Base-by-base conservation (phyloP, 106 monocot genomes). In the Narthecium ossifragum region DNA sequence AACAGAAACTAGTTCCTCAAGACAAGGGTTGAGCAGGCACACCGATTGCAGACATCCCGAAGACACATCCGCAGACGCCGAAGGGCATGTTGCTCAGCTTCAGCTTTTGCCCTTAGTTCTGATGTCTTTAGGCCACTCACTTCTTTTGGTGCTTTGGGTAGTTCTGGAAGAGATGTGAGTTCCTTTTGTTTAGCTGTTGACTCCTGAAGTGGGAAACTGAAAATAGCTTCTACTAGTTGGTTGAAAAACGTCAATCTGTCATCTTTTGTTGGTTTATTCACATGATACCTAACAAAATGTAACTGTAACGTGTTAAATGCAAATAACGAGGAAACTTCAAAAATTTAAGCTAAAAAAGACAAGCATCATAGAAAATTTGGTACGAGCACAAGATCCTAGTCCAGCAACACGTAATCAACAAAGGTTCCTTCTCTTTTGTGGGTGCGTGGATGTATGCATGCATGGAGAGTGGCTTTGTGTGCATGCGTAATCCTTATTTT, bases 31-130 rank as follows among this genome's bases (percentile, higher is more conserved):
- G 26, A 62, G 43, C 23, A 59, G 17, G 18, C 71, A 68, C 32
- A 96, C 96, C 96, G 48, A 64, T 96, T 98, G 59, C 98, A 98
- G 66, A 98, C 71, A 85, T 98, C 98, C 13, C 98, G 84, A 9
- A 98, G 83, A 63, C 98, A 98, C 98, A 98, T 98, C 40, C 98
- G 75, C 52, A 98, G 37, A 29, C 98, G 75, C 5, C 98, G 85
- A 75, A 99, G 78, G 46, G 91, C 81, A 68, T 99, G 87, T 34
- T 91, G 88, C 63, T 99, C 91, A 47, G 87, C 87, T 61, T 99
- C 98, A 46, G 91, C 86, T 56, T 82, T 91, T 57, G 87, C 78
- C 63, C 64, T 84, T 50, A 99, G 62, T 50, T 99, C 91, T 31
- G 98, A 88, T 34, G 57, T 56, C 63, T 99, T 91, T 39, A 81